A percentile compares a stretch with the other conserved stretches of the same genome.
These are phyloP conservation scores for Pseudonitzschia pungens DNA, from an alignment of 108 stramenopile species.

Conservation along the genomic window DNA sequence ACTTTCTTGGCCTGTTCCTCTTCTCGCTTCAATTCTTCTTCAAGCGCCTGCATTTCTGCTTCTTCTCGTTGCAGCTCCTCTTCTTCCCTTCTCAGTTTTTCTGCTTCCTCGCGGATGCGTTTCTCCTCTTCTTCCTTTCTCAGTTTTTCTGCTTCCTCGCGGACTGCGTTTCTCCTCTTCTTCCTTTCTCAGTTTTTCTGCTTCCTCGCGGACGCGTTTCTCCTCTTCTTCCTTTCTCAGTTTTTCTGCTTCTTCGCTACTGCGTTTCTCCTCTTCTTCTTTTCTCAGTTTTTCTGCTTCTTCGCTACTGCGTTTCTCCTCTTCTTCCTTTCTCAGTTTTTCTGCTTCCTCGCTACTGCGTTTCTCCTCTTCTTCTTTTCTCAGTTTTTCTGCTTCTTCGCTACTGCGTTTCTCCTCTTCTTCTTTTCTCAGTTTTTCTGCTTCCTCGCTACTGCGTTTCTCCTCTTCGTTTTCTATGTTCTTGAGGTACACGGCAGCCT, in stretches of 20 bases:
- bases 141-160: background rate
- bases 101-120: slow-evolving; percentile 11
- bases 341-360: slow-evolving; percentile 19
- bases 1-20: slow-evolving; percentile 23
- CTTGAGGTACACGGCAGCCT: background rate
- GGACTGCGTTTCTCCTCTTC: background rate
- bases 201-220: no score
- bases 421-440: background rate
- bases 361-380: slow-evolving; percentile 22
- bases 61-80: slow-evolving; percentile 22
- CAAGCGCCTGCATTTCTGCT: slow-evolving; percentile 23
- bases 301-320: slow-evolving; percentile 20
- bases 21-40: slow-evolving; percentile 22
- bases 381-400: slow-evolving; percentile 12
- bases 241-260: background rate
- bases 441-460: background rate
- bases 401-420: background rate
- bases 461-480: background rate
- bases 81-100: slow-evolving; percentile 17
- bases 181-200: background rate
- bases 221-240: background rate
- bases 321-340: slow-evolving; percentile 21
- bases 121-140: background rate
- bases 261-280: background rate
- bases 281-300: background rate